A percentile compares a stretch with the other conserved stretches of the same genome.
Conservation (phyloP, 176 grass and related monocot species). For the Zoysia pacifica region DNA sequence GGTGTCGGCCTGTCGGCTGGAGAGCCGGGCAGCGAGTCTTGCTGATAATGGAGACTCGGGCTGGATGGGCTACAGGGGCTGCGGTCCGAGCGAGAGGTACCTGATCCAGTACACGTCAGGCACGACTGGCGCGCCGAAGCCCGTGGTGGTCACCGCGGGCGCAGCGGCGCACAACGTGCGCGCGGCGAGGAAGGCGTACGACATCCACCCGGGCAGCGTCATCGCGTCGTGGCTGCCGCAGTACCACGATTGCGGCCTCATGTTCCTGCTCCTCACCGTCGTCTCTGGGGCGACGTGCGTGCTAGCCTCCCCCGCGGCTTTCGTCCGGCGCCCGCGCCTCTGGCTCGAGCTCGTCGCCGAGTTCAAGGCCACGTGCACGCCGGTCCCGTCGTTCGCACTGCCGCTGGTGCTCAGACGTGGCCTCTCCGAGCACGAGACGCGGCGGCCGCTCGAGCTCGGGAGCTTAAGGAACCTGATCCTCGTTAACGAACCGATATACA, state of each 20-base stretch:
- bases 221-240: conserved; percentile 61
- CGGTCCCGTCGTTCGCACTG: conserved; percentile 54
- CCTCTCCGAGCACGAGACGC: not conserved
- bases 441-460: conserved; percentile 30
- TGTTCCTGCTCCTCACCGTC: conserved; percentile 66
- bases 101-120: conserved; percentile 73
- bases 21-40: not conserved
- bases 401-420: conserved; percentile 44
- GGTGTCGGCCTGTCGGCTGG: conserved; percentile 36
- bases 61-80: conserved; percentile 12
- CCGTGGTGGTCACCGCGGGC: conserved; percentile 49
- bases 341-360: conserved; percentile 60
- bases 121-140: conserved; percentile 48
- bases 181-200: conserved; percentile 51
- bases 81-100: conserved; percentile 43
- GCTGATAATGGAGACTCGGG: not conserved
- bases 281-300: conserved; percentile 55
- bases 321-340: conserved; percentile 48
- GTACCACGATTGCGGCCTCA: conserved; percentile 66
- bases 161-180: conserved; percentile 58
- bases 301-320: conserved; percentile 44
- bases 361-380: conserved; percentile 54
- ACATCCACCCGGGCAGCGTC: conserved; percentile 42
- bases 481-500: conserved; percentile 53
- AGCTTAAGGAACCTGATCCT: conserved; percentile 58